These are phyloP conservation scores for Brasilioporus rufonigricans DNA, from an alignment of 768 basidiomycete genomes.

Conservation along the genomic window DNA sequence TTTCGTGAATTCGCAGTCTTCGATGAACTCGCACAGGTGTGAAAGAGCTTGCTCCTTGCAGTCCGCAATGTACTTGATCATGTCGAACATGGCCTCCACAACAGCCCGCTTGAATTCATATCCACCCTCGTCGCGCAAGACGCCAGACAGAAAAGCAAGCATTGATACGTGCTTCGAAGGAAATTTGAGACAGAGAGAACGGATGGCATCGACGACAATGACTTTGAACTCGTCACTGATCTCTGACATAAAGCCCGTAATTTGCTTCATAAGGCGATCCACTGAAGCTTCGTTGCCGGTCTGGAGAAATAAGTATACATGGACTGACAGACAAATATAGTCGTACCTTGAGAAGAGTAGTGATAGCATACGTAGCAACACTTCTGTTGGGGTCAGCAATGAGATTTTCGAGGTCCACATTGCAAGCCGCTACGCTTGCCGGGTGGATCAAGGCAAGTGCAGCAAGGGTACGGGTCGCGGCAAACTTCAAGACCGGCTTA, in stretches of 20 bases:
- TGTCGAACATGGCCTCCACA: conserved; percentile 99
- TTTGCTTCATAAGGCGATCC: conserved; percentile 98
- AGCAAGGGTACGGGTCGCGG: conserved; percentile 94
- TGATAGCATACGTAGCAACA: conserved; percentile 98
- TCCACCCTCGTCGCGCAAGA: conserved; percentile 96
- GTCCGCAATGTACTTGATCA: conserved; percentile 97
- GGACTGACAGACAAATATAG: background rate
- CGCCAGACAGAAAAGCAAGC: conserved; percentile 95
- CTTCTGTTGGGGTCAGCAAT: conserved; percentile 95
- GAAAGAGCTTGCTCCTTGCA: conserved; percentile 97
- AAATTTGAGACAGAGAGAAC: conserved; percentile 98
- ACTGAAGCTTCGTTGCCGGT: conserved; percentile 99
- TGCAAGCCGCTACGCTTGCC: conserved; percentile 83
- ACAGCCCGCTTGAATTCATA: conserved; percentile 99
- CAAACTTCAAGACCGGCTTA: conserved; percentile 93
- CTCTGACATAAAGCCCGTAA: conserved; percentile 97
- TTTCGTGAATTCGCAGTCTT: conserved; percentile 99
- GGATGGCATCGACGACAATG: conserved; percentile 98
- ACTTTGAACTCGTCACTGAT: conserved; percentile 99
- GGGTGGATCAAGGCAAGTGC: conserved; percentile 86
- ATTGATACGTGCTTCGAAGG: conserved; percentile 95
- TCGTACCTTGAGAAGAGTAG: conserved; percentile 88
- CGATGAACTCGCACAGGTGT: conserved; percentile 98
- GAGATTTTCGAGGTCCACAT: conserved; percentile 94
- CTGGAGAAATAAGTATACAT: conserved; percentile 38